Conservation (phyloP, 2,329 filamentous ascomycete species). For the Penicillium sp. region DNA sequence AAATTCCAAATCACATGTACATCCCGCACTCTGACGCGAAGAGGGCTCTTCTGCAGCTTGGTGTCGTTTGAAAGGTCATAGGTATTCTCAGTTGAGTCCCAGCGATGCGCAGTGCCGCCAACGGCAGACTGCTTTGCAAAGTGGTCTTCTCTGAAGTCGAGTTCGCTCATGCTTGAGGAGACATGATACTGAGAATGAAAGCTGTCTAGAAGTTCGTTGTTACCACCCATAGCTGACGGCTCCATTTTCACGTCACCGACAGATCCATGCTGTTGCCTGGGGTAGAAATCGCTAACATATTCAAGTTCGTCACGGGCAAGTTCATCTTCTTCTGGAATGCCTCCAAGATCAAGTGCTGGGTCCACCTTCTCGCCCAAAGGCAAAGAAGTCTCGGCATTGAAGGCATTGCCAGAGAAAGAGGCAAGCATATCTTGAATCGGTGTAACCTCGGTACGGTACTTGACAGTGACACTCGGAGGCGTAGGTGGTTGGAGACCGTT, state of each 20-base stretch:
- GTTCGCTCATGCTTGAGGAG: slow-evolving; percentile 58
- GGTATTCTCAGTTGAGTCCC: slow-evolving; percentile 75
- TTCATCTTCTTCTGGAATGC: slow-evolving; percentile 38
- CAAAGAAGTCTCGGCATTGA: slow-evolving; percentile 48
- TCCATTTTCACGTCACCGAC: slow-evolving; percentile 44
- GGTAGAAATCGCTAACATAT: slow-evolving; percentile 60
- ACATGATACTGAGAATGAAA: slow-evolving; percentile 58
- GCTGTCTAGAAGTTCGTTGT: slow-evolving; percentile 49
- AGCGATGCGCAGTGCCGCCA: slow-evolving; percentile 70
- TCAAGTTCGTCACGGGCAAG: slow-evolving; percentile 44
- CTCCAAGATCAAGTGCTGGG: slow-evolving; percentile 52
- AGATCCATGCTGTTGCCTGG: slow-evolving; percentile 39
- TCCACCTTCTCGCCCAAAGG: slow-evolving; percentile 31
- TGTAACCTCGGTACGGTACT: slow-evolving; percentile 84
- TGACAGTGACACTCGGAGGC: slow-evolving; percentile 77
- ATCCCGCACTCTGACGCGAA: slow-evolving; percentile 78
- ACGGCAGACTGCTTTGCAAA: slow-evolving; percentile 66
- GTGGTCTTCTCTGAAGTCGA: slow-evolving; percentile 76
- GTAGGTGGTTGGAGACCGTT: slow-evolving; percentile 81
- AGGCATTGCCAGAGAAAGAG: slow-evolving; percentile 85
- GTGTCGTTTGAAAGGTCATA: slow-evolving; percentile 67
- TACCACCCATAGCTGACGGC: slow-evolving; percentile 31
- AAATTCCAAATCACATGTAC: slow-evolving; percentile 97
- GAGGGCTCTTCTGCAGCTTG: slow-evolving; percentile 66
- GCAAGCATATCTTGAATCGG: slow-evolving; percentile 86